phyloP scores from a whole-genome alignment of 345 rosid species.

The Populus davidiana region DNA sequence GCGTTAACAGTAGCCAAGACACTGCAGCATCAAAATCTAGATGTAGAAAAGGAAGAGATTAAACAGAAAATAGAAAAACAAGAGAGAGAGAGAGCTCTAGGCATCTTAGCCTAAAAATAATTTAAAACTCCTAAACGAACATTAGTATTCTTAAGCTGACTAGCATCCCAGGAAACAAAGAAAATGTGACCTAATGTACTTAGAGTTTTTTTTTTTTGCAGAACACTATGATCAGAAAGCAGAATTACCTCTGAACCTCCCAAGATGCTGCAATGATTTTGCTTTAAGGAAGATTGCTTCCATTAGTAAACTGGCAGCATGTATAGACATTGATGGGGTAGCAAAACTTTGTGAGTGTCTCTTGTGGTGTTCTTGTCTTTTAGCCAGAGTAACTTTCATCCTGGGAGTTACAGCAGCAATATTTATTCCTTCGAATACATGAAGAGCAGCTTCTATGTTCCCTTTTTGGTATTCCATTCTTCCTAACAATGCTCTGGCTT shows the following conservation, averaged over 20 bases:
- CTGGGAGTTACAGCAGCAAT: slow-evolving; percentile 48
- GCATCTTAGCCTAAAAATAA: too few species aligned
- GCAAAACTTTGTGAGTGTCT: slow-evolving; percentile 45
- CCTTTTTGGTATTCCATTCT: slow-evolving; percentile 75
- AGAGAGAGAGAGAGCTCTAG: too few species aligned
- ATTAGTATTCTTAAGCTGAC: too few species aligned
- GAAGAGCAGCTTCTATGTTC: slow-evolving; percentile 59
- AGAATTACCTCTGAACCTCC: slow-evolving; percentile 50
- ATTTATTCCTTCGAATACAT: slow-evolving; percentile 73
- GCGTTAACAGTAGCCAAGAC: too few species aligned
- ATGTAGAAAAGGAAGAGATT: too few species aligned
- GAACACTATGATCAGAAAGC: neutral
- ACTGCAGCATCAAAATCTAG: too few species aligned
- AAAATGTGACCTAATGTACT: too few species aligned
- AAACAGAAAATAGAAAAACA: too few species aligned
- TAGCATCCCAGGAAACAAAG: too few species aligned
- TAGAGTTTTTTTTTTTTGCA: too few species aligned
- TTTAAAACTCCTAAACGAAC: too few species aligned
- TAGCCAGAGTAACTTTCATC: slow-evolving; percentile 49
- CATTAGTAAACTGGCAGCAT: slow-evolving; percentile 56
- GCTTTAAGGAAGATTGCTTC: slow-evolving; percentile 68
- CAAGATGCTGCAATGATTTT: slow-evolving; percentile 61
- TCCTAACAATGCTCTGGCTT: slow-evolving; percentile 75
- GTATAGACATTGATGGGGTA: slow-evolving; percentile 57
- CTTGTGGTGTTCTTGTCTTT: slow-evolving; percentile 38